Base-by-base conservation (phyloP, 2,329 filamentous ascomycete species). In the Alternaria sp. region DNA sequence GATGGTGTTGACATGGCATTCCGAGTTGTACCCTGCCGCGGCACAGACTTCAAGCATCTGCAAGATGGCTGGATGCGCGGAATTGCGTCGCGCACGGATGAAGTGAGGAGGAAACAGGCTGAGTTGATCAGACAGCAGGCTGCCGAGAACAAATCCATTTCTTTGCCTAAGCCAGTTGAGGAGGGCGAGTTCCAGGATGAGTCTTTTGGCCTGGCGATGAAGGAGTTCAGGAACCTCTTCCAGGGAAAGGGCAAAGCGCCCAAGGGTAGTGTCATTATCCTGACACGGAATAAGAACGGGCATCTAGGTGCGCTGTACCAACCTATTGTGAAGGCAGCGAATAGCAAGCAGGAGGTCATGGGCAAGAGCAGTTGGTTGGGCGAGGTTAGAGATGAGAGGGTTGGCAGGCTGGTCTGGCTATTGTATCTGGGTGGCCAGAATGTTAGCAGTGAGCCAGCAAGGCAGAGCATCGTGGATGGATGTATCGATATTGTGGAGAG, bases 41-140 rank as follows among this genome's bases (percentile, higher is more conserved):
- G 96, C 79, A 99, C 95, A 18, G 94, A 98, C 79, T 98, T 97
- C 79, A 88, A 90, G 67, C 95, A 99, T 78, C 80, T 99, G 64
- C 88, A 94, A 41, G 95, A 99, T 75, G 95, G 92, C 1, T 96
- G 94, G 82, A 92, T 97, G 60, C 87, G 93, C 6, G 91, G 92
- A 22, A 90, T 99, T 65, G 91, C 92, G 55, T 90, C 87, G 9
- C 88, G 91, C 34, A 90, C 90, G 3, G 85, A 89, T 64, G 83
- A 84, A 22, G 83, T 83, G 1, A 58, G 70, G 0, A 54, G 74
- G 5, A 75, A 72, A 40, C 76, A 79, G 40, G 66, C 70, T 0
- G 72, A 76, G 16, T 54, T 78, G 14, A 61, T 78, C 6, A 62
- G 72, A 16, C 83, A 85, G 40, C 82, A 85, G 54, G 78, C 79